Percentiles rank a stretch among this genome's conserved stretches.
Evolutionary conservation across 1,139 yeast species (phyloP).

Genomic region (Hyphopichia fennica): DNA sequence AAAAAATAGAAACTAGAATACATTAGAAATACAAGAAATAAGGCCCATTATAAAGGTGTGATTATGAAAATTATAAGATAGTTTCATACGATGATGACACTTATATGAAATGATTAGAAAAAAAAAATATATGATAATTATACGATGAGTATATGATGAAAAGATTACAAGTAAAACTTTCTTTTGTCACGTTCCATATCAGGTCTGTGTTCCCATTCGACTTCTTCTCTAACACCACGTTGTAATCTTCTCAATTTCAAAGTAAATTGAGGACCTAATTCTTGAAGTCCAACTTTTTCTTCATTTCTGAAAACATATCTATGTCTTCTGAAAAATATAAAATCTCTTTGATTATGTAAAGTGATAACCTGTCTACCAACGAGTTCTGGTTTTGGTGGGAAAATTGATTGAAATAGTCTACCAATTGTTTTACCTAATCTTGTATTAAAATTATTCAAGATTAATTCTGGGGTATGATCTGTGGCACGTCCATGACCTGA

Average conservation of each 20-base stretch:
- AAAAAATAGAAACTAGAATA: too few species aligned
- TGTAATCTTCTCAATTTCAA: constrained; percentile 83
- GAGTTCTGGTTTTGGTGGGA: constrained; percentile 90
- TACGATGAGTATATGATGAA: constrained; percentile 9
- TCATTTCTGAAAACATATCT: constrained; percentile 87
- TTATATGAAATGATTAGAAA: too few species aligned
- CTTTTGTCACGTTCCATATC: constrained; percentile 96
- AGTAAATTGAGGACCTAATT: constrained; percentile 95
- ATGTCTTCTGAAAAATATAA: constrained; percentile 91
- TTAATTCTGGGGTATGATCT: constrained; percentile 85
- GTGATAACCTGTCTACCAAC: constrained; percentile 96
- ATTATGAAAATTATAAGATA: too few species aligned
- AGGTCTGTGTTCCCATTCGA: constrained; percentile 95
- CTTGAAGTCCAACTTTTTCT: constrained; percentile 91
- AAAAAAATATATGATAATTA: too few species aligned
- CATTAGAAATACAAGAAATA: too few species aligned
- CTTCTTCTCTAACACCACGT: constrained; percentile 86
- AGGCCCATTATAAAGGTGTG: too few species aligned
- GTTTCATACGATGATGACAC: too few species aligned
- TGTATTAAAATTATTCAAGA: constrained; percentile 88
- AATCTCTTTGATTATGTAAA: constrained; percentile 93
- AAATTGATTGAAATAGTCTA: constrained; percentile 82
- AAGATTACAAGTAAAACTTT: constrained; percentile 70
- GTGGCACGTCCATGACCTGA: constrained; percentile 90
- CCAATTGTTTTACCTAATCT: constrained; percentile 93